Percentiles rank a stretch among this genome's conserved stretches.
phyloP scores from a whole-genome alignment of 768 basidiomycete genomes.

The Mycena rebaudengoi region DNA sequence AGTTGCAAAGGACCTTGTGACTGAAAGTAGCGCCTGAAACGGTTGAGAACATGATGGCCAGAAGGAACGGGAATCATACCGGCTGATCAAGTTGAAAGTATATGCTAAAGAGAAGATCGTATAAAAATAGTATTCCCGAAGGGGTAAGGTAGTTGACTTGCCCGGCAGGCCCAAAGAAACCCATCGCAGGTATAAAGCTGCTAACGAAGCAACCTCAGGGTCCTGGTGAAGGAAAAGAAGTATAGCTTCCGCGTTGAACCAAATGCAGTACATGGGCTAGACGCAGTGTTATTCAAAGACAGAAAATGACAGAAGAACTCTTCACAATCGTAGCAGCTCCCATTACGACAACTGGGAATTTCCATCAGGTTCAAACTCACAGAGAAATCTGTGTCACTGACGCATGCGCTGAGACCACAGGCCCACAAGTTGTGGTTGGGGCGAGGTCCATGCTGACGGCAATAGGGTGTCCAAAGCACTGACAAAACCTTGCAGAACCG shows the following conservation, averaged over 20 bases:
- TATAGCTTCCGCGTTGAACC: slow-evolving; percentile 85
- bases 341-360: slow-evolving; percentile 69
- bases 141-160: slow-evolving; percentile 32
- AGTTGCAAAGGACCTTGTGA: slow-evolving; percentile 67
- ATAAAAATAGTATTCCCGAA: slow-evolving; percentile 3
- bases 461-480: slow-evolving; percentile 93
- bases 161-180: slow-evolving; percentile 82
- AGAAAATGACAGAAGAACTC: slow-evolving; percentile 14
- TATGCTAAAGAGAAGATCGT: slow-evolving; percentile 45
- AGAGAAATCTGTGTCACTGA: too few species aligned
- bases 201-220: slow-evolving; percentile 82
- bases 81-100: slow-evolving; percentile 60
- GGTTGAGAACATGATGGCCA: too few species aligned
- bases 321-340: slow-evolving; percentile 66
- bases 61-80: slow-evolving; percentile 39
- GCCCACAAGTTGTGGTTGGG: slow-evolving; percentile 84
- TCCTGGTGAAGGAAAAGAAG: slow-evolving; percentile 82
- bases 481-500: slow-evolving; percentile 82
- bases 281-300: slow-evolving; percentile 10
- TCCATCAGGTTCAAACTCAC: too few species aligned
- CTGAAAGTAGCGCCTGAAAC: slow-evolving; percentile 78
- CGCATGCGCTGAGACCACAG: slow-evolving; percentile 92
- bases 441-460: slow-evolving; percentile 94
- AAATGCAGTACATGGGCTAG: slow-evolving; percentile 51
- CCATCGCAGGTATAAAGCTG: slow-evolving; percentile 79